Evolutionary conservation across 176 grass and related monocot species (phyloP).

Genomic region (Phoenix roebelenii): DNA sequence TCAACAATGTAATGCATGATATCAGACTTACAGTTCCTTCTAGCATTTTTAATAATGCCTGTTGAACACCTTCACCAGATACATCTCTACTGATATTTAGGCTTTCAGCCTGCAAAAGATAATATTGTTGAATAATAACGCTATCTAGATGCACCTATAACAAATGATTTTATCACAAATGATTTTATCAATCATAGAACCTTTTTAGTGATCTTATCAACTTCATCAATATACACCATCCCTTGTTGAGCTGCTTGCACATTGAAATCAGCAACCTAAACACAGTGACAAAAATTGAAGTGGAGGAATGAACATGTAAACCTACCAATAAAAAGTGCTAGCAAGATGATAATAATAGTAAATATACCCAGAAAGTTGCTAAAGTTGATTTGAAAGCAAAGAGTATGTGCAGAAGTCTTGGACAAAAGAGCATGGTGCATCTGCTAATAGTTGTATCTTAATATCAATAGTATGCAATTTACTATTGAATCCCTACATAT

Average conservation of each 20-base stretch:
- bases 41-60: slow-evolving; percentile 93
- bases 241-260: slow-evolving; percentile 96
- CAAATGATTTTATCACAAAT: neutral
- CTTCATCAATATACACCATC: slow-evolving; percentile 99
- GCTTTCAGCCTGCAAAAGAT: slow-evolving; percentile 65
- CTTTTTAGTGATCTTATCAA: slow-evolving; percentile 99
- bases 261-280: slow-evolving; percentile 83
- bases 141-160: slow-evolving; percentile 6
- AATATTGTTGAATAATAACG: slow-evolving; percentile 5
- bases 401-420: no score
- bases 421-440: no score
- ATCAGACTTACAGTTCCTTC: slow-evolving; percentile 91
- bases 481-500: no score
- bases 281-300: slow-evolving; percentile 1
- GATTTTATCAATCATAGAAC: slow-evolving; percentile 12
- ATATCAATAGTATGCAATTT: no score
- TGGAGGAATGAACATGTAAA: neutral
- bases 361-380: no score
- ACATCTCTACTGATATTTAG: slow-evolving; percentile 87
- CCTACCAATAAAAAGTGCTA: neutral
- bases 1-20: slow-evolving; percentile 6
- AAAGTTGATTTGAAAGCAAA: no score
- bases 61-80: slow-evolving; percentile 99
- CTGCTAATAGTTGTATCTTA: no score
- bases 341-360: no score